Base-by-base conservation (phyloP, 2,329 filamentous ascomycete genomes). In the Orbilia quercus region DNA sequence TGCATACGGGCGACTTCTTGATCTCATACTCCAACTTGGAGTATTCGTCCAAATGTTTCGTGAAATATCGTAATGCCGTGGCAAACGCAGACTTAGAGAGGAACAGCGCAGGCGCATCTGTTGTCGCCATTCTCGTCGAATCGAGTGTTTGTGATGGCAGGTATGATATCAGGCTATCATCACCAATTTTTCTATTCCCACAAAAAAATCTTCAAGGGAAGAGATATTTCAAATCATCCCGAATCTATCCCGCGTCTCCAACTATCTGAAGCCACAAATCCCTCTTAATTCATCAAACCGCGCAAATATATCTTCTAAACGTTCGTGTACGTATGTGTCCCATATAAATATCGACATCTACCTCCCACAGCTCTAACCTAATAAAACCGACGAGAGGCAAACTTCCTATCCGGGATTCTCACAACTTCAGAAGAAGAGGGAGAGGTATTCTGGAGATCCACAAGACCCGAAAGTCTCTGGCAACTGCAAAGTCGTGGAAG, bases 401-500 rank as follows among this genome's bases (percentile, higher is more conserved):
- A 73, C 69, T 73, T 73, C 69, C 69, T 73, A 66, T 66, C 60
- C 45, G 60, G 69, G 36, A 38, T 20, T 34, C 16, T 25, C 50
- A 16, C n/a, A n/a, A n/a, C 14, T 12, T 53, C 31, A 31, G 44
- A 9, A 50, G 22, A 47, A 59, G 16, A 63, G 31, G 12, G 22
- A 36, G 38, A 66, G 34, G n/a, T n/a, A n/a, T 40, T 73, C 69
- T 73, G 69, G 69, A 72, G 69, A 73, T 66, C 69, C 69, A 65
- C 69, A 73, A 73, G 69, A 62, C 60, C 54, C 60, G 60, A 42
- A 48, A 44, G 60, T 73, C 69, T 73, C 69, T 73, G 69, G 69
- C 69, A 73, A 73, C 69, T 73, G 69, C 60, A 65, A 66, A 73
- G 69, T 73, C 69, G 69, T 73, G 69, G 69, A 65, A 40, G 60